Evolutionary conservation across 2,329 filamentous ascomycete genomes (phyloP), one percentile per base, ranked within the genome.

Genomic region (Apiospora koreana): DNA sequence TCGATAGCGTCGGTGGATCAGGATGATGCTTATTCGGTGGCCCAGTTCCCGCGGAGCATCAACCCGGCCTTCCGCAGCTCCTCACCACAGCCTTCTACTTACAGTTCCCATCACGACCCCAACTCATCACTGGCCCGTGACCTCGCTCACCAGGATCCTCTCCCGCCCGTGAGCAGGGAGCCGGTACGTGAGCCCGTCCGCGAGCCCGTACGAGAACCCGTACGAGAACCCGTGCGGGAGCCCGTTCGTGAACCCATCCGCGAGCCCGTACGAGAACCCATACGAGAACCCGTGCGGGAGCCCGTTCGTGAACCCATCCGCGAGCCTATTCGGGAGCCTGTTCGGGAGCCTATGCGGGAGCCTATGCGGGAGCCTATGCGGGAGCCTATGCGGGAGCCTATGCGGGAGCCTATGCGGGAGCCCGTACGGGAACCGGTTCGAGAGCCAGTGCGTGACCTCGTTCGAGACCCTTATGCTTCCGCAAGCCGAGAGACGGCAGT

Each of bases 31-130:
- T 99, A 97, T 79, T 97, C 94, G 0, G 94, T 99, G 16, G 97
- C 97, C 4, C 95, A 99, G 78, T 99, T 98, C 77, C 94, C 95
- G 71, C 89, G 96, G 71, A 95, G 93, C 69, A 97, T 98, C 82
- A 99, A 99, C 77, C 95, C 97, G 23, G 93, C 94, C 0, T 98
- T 97, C 85, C 89, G 97, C 72, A 94, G 92, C n/a, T 97, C 96
- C 0, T 99, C 96, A 9, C 96, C 97, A 1, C 95, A 97, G 78
- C 95, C 95, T 14, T 98, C 96, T 3, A 94, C 92, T 0, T 97
- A 93, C 75, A 94, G 97, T 77, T 97, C 95, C 45, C 95, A 97
- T 75, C 93, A 97, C 79, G 94, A 97, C 77, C 93, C 94, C 2
- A 89, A 94, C 76, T 92, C 92, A 8, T 87, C 88, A 58, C 83